Base-by-base conservation (phyloP, 1,284 basidiomycete genomes). In the Moesziomyces sp. region DNA sequence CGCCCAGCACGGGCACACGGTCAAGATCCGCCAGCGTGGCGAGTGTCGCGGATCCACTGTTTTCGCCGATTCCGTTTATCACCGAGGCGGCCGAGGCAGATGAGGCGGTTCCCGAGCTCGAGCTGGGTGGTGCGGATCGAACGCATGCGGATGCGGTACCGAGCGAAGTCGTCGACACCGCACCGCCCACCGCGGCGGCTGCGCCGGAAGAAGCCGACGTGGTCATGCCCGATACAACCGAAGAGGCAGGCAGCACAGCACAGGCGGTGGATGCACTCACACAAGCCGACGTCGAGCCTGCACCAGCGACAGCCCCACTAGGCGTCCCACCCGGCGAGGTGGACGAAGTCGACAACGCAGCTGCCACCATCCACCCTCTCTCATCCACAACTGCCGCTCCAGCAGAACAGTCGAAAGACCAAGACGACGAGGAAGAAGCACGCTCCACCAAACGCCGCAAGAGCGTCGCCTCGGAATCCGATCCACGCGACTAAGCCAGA, bases 271-370 rank as follows among this genome's bases (percentile, higher is more conserved):
- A 43, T 10, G 35, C 61, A 8, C 14, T 51, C 10, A 5, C 60
- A 10, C 44, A 44, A 19, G 35, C 51, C 5, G 28, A 23, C 13
- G 13, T 13, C 30, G 30, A 33, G 30, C 30, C 30, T 5, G 26
- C 60, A 4, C 16, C 24, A 19, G 42, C 48, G 10, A 2, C 51
- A 16, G 19, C 30, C 33, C 61, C 66, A 28, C 52, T 65, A 14
- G 66, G 66, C 10, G 30, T 74, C 5, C 70, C 74, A 5, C 14
- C 14, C 16, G 74, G 74, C 3, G 28, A 46, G 19, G 71, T 76
- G 3, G 74, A 76, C 61, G 74, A 76, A 33, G 8, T 76, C 10
- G 74, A 74, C 35, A 63, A 74, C 30, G 57, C 65, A 2, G 10
- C 9, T 4, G 40, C 52, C 28, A 47, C 45, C 3, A n/a, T 68